Evolutionary conservation across 306 rosid genomes (phyloP), one percentile per base, ranked within the genome.

Genomic region (Malus orientalis): DNA sequence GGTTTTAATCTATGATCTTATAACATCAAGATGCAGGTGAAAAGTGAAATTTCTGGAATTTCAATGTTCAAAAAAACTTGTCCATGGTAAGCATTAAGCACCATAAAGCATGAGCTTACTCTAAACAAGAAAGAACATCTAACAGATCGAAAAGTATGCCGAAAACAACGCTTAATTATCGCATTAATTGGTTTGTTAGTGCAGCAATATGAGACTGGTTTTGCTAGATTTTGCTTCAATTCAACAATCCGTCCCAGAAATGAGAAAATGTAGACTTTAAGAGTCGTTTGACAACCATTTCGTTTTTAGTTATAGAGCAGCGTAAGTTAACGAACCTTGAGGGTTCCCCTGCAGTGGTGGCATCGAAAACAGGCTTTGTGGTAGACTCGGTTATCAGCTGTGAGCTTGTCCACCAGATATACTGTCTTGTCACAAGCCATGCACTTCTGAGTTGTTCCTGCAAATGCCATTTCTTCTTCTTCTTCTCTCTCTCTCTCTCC

Each of bases 401-500:
- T 95, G 54, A 95, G 76, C 88, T 92, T 92, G 76, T 95, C 99
- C 59, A 95, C 99, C 29, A 95, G 93, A 84, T 95, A 95, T 20
- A 95, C 99, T 2, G 97, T 95, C 83, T 92, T 95, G 80, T 87
- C 97, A 83, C 99, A 95, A 40, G 99, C 99, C 99, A 95, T 95
- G 80, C 99, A 95, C 65, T 95, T 95, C 90, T 95, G 99, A 74
- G 97, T 95, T 82, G 99, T 95, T 81, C 99, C 99, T 82, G 97
- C 97, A 88, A 95, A 95, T 75, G 99, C 99, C 99, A 92, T 90
- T 5, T 30, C 74, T 78, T 42, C 63, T 30, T 61, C 44, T 64
- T 33, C 54, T 30, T 30, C 25, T 23, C 25, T 25, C 25, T 40
- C 29, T 51, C 38, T 68, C 25, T 63, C 44, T 18, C 8, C 0